Percentiles rank a stretch among this genome's conserved stretches.
Conservation (phyloP, 352 stramenopile species). For the Phytophthora sp. region DNA sequence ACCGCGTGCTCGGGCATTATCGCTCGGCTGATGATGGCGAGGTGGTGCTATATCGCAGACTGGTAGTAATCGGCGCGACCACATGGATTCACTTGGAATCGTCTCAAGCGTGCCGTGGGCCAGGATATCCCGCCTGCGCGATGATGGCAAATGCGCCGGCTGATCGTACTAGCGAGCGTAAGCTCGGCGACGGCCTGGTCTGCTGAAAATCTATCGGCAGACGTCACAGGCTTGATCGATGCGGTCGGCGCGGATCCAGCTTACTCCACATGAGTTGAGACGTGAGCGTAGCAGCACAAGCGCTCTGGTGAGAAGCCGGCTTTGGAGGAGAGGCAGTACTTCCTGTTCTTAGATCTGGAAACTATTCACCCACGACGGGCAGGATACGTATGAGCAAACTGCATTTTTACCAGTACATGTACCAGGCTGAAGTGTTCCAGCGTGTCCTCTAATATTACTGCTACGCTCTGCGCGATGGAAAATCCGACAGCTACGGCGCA, state of each 20-base stretch:
- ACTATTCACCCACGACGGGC: too few species aligned
- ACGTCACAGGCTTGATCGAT: conserved; percentile 9
- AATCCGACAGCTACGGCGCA: too few species aligned
- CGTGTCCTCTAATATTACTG: too few species aligned
- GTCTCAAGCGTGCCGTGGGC: not conserved
- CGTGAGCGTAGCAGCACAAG: not conserved
- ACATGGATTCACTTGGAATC: not conserved
- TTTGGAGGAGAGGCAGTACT: too few species aligned
- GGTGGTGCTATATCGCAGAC: conserved; percentile 11
- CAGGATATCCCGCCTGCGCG: not conserved
- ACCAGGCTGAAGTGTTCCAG: too few species aligned
- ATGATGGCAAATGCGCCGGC: conserved; percentile 6
- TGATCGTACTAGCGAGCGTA: too few species aligned
- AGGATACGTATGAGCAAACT: too few species aligned
- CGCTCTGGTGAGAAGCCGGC: not conserved
- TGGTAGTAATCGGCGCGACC: not conserved
- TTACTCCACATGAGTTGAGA: conserved; percentile 15
- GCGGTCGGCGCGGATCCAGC: not conserved
- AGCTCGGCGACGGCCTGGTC: too few species aligned
- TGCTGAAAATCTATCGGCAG: conserved; percentile 6
- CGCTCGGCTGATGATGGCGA: not conserved
- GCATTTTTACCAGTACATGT: too few species aligned
- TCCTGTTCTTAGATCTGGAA: too few species aligned
- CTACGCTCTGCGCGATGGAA: too few species aligned
- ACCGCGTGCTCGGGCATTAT: too few species aligned